Conservation (phyloP, 768 basidiomycete genomes). For the Rhizopogon vulgaris region DNA sequence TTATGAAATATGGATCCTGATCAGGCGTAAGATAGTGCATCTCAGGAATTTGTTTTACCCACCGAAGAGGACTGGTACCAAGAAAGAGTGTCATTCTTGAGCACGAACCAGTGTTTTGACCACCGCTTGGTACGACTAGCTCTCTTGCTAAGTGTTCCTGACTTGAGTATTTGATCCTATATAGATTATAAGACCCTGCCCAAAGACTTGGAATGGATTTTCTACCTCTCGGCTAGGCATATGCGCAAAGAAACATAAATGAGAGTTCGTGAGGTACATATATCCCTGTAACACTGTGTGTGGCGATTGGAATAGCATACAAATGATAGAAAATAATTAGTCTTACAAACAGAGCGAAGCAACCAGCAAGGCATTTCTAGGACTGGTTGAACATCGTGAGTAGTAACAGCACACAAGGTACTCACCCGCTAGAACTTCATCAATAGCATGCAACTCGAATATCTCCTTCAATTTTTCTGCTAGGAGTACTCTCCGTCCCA, state of each 20-base stretch:
- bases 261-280: constrained; percentile 91
- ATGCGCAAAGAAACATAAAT: constrained; percentile 95
- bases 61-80: constrained; percentile 97
- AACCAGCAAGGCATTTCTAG: constrained; percentile 94
- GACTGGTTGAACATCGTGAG: constrained; percentile 3
- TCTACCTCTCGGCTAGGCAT: constrained; percentile 84
- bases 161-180: constrained; percentile 90
- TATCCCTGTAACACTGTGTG: constrained; percentile 86
- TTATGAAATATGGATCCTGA: constrained; percentile 96
- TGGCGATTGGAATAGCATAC: constrained; percentile 1
- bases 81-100: constrained; percentile 92
- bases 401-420: constrained; percentile 5
- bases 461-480: constrained; percentile 88
- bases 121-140: constrained; percentile 85
- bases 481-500: constrained; percentile 62
- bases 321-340: not conserved
- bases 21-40: constrained; percentile 2
- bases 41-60: not conserved
- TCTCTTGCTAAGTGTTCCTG: constrained; percentile 84
- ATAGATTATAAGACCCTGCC: constrained; percentile 8
- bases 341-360: constrained; percentile 81
- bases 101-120: constrained; percentile 93
- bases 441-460: constrained; percentile 74
- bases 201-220: not conserved
- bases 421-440: constrained; percentile 81